Percentiles rank a stretch among this genome's conserved stretches.
Evolutionary conservation across 345 rosid genomes (phyloP).

Genomic region (Salix brachista): DNA sequence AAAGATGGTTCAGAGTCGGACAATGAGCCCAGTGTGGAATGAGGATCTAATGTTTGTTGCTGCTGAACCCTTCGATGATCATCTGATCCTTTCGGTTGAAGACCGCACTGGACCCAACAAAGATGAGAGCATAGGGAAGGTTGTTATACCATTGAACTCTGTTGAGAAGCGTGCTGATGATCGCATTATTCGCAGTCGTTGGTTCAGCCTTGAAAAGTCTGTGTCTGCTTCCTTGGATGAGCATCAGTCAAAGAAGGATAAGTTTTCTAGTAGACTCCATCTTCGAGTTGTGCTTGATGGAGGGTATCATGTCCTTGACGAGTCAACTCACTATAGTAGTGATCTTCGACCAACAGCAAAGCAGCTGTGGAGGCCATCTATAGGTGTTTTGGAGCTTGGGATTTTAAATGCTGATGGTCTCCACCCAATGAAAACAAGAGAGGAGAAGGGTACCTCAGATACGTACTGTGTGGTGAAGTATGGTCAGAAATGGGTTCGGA

Average conservation of each 20-base stretch:
- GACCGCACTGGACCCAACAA: slow-evolving; percentile 26
- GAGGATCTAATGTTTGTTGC: slow-evolving; percentile 32
- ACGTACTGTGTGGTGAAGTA: slow-evolving; percentile 32
- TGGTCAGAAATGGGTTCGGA: slow-evolving; percentile 29
- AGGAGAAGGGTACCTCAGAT: slow-evolving; percentile 25
- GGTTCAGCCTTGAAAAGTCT: slow-evolving; percentile 25
- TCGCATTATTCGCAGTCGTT: slow-evolving; percentile 20
- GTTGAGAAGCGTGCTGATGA: slow-evolving; percentile 30
- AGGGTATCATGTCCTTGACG: slow-evolving; percentile 31
- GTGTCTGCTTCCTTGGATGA: slow-evolving; percentile 26
- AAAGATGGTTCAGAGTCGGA: slow-evolving; percentile 17
- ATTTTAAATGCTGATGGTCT: slow-evolving; percentile 25
- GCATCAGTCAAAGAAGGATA: slow-evolving; percentile 23
- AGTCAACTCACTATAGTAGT: slow-evolving; percentile 27
- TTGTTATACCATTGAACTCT: slow-evolving; percentile 21
- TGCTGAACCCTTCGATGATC: slow-evolving; percentile 34
- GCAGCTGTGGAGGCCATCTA: slow-evolving; percentile 31
- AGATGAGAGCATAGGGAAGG: slow-evolving; percentile 30
- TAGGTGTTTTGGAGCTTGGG: slow-evolving; percentile 31
- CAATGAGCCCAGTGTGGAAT: slow-evolving; percentile 25
- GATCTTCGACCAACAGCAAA: slow-evolving; percentile 30
- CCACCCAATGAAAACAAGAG: slow-evolving; percentile 32
- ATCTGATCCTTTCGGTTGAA: slow-evolving; percentile 26
- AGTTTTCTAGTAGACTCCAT: slow-evolving; percentile 27
- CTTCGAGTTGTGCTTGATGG: slow-evolving; percentile 24